Conservation (phyloP, 2,329 filamentous ascomycete genomes). For the Beauveria sp. region DNA sequence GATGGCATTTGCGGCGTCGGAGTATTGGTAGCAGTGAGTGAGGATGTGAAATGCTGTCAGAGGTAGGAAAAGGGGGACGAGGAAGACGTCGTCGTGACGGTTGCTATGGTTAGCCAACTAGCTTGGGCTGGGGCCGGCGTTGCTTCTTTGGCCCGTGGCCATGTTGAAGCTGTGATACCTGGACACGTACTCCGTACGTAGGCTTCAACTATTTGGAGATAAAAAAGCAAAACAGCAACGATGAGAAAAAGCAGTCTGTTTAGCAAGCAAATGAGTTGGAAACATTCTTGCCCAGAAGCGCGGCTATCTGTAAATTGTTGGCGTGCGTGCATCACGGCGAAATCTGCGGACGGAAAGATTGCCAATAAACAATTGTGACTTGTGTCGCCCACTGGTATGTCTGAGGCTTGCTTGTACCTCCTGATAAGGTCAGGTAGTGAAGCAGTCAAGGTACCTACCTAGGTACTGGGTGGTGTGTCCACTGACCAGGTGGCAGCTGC, state of each 20-base stretch:
- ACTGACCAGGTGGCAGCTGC: not conserved
- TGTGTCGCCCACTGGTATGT: not conserved
- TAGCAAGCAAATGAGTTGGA: not conserved
- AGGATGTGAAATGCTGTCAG: not conserved
- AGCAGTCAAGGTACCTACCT: not conserved
- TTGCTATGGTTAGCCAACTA: not conserved
- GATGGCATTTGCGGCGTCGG: not conserved
- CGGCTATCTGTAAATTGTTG: not conserved
- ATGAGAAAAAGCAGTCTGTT: not conserved
- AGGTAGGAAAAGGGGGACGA: not conserved
- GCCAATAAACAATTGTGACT: not conserved
- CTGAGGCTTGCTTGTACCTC: not conserved
- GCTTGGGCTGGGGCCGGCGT: not conserved
- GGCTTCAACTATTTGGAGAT: not conserved
- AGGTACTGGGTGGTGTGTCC: not conserved
- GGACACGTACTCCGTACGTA: not conserved
- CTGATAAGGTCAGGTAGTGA: not conserved
- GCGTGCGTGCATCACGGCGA: not conserved
- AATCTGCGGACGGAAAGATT: not conserved
- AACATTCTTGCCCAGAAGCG: not conserved
- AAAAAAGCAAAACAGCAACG: not conserved
- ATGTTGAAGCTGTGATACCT: no score
- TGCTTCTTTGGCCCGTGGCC: not conserved
- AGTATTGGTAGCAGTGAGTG: not conserved
- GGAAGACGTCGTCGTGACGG: not conserved